These are phyloP conservation scores for Akanthomyces lecanii DNA, from an alignment of 2,329 filamentous ascomycete species.

Conservation along the genomic window DNA sequence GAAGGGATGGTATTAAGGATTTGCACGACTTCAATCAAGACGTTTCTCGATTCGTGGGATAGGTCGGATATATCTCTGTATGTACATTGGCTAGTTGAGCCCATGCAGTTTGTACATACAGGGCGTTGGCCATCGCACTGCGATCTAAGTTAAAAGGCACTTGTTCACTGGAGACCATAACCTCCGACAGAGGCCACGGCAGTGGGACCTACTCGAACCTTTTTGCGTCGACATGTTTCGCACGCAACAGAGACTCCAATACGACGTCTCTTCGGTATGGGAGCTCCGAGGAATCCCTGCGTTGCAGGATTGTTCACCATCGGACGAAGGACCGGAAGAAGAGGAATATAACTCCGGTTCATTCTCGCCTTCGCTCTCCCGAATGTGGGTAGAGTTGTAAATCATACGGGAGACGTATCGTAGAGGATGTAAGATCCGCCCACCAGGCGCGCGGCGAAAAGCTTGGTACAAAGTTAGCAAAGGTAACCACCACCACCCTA, in stretches of 20 bases:
- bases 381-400: background rate
- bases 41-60: constrained; percentile 16
- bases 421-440: background rate
- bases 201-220: constrained; percentile 22
- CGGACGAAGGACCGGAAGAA: background rate
- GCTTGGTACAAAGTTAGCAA: background rate
- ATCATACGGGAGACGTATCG: background rate
- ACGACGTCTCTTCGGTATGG: constrained; percentile 21
- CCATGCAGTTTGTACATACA: constrained; percentile 21
- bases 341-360: background rate
- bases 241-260: constrained; percentile 25
- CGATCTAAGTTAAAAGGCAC: background rate
- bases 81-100: constrained; percentile 18
- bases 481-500: background rate
- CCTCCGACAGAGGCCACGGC: background rate
- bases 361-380: background rate
- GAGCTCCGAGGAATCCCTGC: background rate
- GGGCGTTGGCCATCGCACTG: constrained; percentile 24
- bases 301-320: background rate
- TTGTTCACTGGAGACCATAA: background rate
- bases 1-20: constrained; percentile 23
- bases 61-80: constrained; percentile 21
- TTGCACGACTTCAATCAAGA: constrained; percentile 24
- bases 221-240: constrained; percentile 24
- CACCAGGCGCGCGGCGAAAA: too few relatives aligned